These are phyloP conservation scores for Aspergillus sp. DNA, from an alignment of 2,329 filamentous ascomycete species.

Conservation along the genomic window DNA sequence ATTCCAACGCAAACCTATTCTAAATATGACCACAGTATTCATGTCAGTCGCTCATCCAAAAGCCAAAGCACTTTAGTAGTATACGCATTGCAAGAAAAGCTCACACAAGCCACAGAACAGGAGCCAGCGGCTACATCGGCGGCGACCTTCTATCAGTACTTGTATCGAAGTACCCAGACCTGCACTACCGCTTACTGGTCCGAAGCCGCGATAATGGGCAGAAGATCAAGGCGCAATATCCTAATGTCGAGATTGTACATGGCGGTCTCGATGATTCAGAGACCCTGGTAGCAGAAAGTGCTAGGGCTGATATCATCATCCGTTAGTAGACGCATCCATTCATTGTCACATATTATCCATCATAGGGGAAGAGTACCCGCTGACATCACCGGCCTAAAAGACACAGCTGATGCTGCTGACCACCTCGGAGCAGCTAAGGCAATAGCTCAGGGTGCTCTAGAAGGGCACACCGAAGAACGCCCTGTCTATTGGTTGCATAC, in stretches of 20 bases:
- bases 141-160: constrained; percentile 45
- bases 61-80: too few species aligned
- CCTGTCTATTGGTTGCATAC: constrained; percentile 17
- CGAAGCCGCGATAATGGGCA: constrained; percentile 8
- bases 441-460: constrained; percentile 8
- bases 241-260: not conserved
- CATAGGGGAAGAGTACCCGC: too few species aligned
- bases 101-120: not conserved
- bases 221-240: constrained; percentile 10
- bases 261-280: constrained; percentile 4
- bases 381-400: not conserved
- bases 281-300: constrained; percentile 8
- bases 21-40: too few species aligned
- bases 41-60: too few species aligned
- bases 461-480: constrained; percentile 11
- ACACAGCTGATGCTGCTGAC: constrained; percentile 16
- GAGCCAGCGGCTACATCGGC: constrained; percentile 31
- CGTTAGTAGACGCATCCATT: constrained; percentile 5
- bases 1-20: too few species aligned
- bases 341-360: too few species aligned
- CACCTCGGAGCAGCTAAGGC: constrained; percentile 9
- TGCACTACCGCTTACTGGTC: constrained; percentile 8
- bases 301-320: constrained; percentile 16
- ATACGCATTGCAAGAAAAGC: too few species aligned
- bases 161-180: constrained; percentile 24